Base-by-base conservation (phyloP, 2,329 filamentous ascomycete species). In the Erysiphe neolycopersici region DNA sequence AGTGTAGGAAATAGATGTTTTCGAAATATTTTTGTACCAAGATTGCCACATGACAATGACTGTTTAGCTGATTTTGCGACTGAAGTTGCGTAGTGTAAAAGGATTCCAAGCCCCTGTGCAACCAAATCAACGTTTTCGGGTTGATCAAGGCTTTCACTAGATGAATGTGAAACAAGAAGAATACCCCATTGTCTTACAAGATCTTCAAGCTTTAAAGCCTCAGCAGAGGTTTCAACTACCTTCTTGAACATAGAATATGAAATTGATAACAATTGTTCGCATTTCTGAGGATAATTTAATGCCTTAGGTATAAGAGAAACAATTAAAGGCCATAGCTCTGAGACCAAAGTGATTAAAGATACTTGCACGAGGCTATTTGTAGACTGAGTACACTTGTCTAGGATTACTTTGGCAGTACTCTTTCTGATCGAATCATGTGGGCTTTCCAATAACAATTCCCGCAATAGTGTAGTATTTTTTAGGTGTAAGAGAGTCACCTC, bases 1-100 rank as follows among this genome's bases (percentile, higher is more conserved):
- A 53, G 43, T 6, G 48, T 48, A 0, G 79, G 77, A 50, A 82
- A 82, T 0, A 84, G 61, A 51, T 78, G 75, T 44, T 62, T 68
- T 53, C 65, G 69, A 50, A 83, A 71, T 1, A 84, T 55, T 3
- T 60, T 59, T 43, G 63, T 61, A 10, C 65, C 62, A 40, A 69
- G 56, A n/a, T 57, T 52, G 41, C 61, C 62, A 48, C 52, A 53
- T 12, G 49, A 45, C 13, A 55, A 26, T 18, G 45, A 38, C 43
- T 53, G 49, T 35, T 53, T 48, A 29, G 49, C 51, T 22, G 46
- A 47, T 43, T 54, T 53, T 30, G 50, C 51, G 38, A 50, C 50
- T n/a, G 45, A 46, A 49, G 55, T 49, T 29, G 58, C 59, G 46
- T 48, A 54, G 35, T 51, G 50, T 3, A 61, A 44, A 29, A 61